Percentiles rank a stretch among this genome's conserved stretches.
Conservation (phyloP, 768 basidiomycete species). For the Rhodotorula paludigena region DNA sequence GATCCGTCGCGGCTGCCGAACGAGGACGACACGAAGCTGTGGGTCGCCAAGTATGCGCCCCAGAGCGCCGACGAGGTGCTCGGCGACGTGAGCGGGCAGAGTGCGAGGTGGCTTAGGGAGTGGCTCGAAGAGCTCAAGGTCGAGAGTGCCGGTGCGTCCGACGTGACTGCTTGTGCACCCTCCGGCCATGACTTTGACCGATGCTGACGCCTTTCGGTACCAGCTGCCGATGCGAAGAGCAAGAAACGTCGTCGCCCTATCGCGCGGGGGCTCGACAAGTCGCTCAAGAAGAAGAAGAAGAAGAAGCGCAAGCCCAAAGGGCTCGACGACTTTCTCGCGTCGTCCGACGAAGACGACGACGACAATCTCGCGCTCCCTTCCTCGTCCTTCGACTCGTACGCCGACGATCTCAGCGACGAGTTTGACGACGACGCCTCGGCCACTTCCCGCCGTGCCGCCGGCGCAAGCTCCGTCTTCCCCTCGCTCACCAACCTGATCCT, state of each 20-base stretch:
- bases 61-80: conserved; percentile 67
- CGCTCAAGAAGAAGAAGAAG: conserved; percentile 31
- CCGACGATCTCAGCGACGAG: neutral
- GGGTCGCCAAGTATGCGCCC: conserved; percentile 74
- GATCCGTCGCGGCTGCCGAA: neutral
- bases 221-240: neutral
- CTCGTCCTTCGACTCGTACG: conserved; percentile 20
- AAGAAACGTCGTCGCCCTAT: conserved; percentile 22
- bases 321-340: conserved; percentile 34
- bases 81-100: conserved; percentile 60
- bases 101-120: conserved; percentile 65
- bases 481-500: conserved; percentile 79
- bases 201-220: no score
- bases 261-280: conserved; percentile 19
- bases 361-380: conserved; percentile 56
- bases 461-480: conserved; percentile 24
- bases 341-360: conserved; percentile 48
- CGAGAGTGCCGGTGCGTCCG: neutral
- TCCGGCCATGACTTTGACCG: fast-evolving
- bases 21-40: conserved; percentile 50
- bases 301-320: conserved; percentile 19
- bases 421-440: conserved; percentile 36
- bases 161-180: neutral
- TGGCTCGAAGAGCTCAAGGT: conserved; percentile 65
- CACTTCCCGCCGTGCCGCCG: conserved; percentile 16